A percentile compares a stretch with the other conserved stretches of the same genome.
Conservation (phyloP, 306 rosid species). For the Casuarina cunninghamiana region DNA sequence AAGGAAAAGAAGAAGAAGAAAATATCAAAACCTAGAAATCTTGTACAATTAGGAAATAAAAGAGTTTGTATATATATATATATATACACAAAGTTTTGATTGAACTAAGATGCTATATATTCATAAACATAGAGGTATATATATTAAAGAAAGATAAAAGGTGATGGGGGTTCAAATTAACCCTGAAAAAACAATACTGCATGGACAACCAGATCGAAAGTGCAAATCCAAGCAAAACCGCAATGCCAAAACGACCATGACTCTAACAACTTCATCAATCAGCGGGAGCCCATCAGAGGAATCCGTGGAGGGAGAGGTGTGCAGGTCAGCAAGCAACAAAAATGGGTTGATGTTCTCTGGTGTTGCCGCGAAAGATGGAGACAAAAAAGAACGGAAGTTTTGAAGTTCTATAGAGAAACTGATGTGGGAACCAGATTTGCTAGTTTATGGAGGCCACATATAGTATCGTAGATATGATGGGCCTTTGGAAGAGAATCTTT, state of each 20-base stretch:
- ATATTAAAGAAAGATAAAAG: constrained; percentile 3
- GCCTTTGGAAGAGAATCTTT: neutral
- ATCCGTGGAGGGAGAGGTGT: constrained; percentile 28
- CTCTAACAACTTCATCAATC: constrained; percentile 21
- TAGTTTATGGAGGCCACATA: constrained; percentile 26
- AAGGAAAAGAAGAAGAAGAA: neutral
- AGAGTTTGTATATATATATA: no score
- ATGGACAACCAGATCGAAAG: constrained; percentile 18
- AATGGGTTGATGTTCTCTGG: constrained; percentile 30
- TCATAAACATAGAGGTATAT: neutral
- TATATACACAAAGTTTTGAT: constrained; percentile 16
- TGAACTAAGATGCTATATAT: neutral
- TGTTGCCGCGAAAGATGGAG: constrained; percentile 44
- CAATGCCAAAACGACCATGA: constrained; percentile 16
- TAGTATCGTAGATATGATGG: neutral
- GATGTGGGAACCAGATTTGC: constrained; percentile 7
- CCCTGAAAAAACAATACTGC: neutral
- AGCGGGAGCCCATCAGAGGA: neutral
- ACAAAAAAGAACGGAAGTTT: constrained; percentile 21
- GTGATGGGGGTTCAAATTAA: constrained; percentile 19
- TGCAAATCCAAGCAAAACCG: constrained; percentile 27
- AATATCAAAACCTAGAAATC: neutral
- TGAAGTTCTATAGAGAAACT: constrained; percentile 12
- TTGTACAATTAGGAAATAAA: neutral
- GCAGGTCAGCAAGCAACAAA: constrained; percentile 31